These are phyloP conservation scores for Juglanconis oblonga DNA, from an alignment of 2,329 filamentous ascomycete species.

Conservation along the genomic window DNA sequence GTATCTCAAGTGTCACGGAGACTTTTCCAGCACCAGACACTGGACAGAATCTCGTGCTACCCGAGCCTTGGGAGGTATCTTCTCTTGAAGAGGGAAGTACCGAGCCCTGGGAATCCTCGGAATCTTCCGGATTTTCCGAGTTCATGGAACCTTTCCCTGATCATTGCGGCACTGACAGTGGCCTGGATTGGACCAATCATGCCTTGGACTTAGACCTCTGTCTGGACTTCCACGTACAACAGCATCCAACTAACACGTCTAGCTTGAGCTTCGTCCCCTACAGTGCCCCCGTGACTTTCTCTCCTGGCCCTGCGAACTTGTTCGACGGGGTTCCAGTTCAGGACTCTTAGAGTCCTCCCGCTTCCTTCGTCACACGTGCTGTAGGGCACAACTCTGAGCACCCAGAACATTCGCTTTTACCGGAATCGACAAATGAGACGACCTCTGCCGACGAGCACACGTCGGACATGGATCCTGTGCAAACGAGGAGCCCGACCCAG, in stretches of 20 bases:
- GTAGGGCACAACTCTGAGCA: neutral
- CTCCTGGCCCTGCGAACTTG: slow-evolving; percentile 6
- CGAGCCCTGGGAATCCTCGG: too few species aligned
- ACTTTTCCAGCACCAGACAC: neutral
- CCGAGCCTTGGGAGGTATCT: neutral
- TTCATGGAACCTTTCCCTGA: too few species aligned
- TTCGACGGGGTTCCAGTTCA: slow-evolving; percentile 5
- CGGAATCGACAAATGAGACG: neutral
- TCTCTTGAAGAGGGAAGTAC: too few species aligned
- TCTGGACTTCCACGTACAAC: too few species aligned
- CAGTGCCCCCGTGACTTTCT: neutral
- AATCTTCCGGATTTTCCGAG: too few species aligned
- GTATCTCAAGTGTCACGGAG: neutral
- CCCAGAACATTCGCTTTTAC: neutral
- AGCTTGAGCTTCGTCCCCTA: neutral
- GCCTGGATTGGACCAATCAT: too few species aligned
- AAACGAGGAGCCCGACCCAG: neutral
- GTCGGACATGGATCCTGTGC: neutral
- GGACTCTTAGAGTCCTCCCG: slow-evolving; percentile 7
- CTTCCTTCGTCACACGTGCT: neutral
- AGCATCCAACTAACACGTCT: neutral
- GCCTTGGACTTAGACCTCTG: too few species aligned
- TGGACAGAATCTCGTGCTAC: neutral
- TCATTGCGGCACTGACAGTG: too few species aligned
- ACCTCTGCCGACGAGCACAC: neutral